Base-by-base conservation (phyloP, 352 stramenopile genomes). In the Phytopythium kandeliae region DNA sequence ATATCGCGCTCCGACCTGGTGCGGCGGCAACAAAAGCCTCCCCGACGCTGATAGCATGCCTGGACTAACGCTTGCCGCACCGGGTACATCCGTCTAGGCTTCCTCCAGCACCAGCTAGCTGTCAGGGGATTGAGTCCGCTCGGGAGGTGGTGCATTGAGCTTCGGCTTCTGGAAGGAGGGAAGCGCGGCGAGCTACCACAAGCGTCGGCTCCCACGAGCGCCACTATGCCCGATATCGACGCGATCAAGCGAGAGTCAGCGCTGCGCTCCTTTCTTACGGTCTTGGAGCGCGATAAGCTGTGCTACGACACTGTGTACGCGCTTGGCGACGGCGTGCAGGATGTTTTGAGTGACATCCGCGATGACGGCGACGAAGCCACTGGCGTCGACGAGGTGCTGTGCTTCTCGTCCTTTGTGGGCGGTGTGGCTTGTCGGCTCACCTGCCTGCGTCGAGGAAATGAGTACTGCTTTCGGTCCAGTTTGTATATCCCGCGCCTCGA, bases 281-380 rank as follows among this genome's bases (percentile, higher is more conserved):
- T 37, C 24, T 50, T 78, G 25, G 15, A 19, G 7, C 41, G 30
- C 10, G 62, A 85, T 22, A 35, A 54, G 17, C 43, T 30, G 22
- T 85, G 71, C 52, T 84, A 68, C 22, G 78, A 89, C 37, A 46
- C 83, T 2, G 42, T 58, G 5, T 88, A 83, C 44, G 55, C 67
- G 16, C 44, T 57, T 33, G 52, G 65, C 7, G 36, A 26, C 13
- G 51, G 60, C 5, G 53, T 73, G 1, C 46, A 50, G 5, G 71
- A 86, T 51, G 50, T 66, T 19, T 46, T 42, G 1, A 54, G 67
- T 1, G 52, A 33, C 24, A 31, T 85, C 25, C 51, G 79, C 15
- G 77, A 85, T 17, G 42, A n/a, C 1, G 33, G 19, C 22, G 55
- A 49, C 16, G 35, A 49, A 25, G 38, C 38, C 6, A 21, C 47